Base-by-base conservation (phyloP, 2,329 filamentous ascomycete species). In the Ophiostoma tasmaniense region DNA sequence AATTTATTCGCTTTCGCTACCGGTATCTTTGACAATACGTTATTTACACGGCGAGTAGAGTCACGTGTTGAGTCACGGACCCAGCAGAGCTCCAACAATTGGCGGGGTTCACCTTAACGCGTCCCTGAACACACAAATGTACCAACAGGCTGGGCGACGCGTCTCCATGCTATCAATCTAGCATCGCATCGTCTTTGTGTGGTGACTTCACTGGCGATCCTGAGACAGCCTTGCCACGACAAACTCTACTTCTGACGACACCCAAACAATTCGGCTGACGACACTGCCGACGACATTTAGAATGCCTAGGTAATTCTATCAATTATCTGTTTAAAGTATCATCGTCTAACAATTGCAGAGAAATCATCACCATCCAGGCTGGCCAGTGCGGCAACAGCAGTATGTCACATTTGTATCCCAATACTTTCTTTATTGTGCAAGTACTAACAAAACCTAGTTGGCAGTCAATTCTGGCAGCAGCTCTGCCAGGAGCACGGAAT, bases 341-440 rank as follows among this genome's bases (percentile, higher is more conserved):
- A n/a, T 35, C 17, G n/a, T 7, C 35, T 65, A 50, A 69, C 65
- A 30, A 22, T 3, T 13, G 22, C 75, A 97, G 95, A 81, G 95
- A 99, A 87, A 99, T 99, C 76, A 99, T 99, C 80, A 99, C 96
- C 72, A 90, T 99, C 76, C 95, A 99, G 82, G 94, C 96, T 73
- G 95, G 95, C 86, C 95, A 98, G 81, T 98, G 95, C 85, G 95
- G 94, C 86, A 98, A 98, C 83, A 97, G 93, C 87, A 94, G 93
- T 97, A 78, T 84, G 91, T 90, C 25, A 28, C 22, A 3, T 17
- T 35, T 62, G 6, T 20, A 28, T 59, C 22, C 22, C 11, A 33
- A 10, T 39, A 66, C 35, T 30, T 13, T 68, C n/a, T 11, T 68
- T 79, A 83, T 73, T 82, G 74, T 25, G 11, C n/a, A 37, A 4